These are phyloP conservation scores for Yamadazyma tumulicola DNA, from an alignment of 805 yeast genomes.

Conservation along the genomic window DNA sequence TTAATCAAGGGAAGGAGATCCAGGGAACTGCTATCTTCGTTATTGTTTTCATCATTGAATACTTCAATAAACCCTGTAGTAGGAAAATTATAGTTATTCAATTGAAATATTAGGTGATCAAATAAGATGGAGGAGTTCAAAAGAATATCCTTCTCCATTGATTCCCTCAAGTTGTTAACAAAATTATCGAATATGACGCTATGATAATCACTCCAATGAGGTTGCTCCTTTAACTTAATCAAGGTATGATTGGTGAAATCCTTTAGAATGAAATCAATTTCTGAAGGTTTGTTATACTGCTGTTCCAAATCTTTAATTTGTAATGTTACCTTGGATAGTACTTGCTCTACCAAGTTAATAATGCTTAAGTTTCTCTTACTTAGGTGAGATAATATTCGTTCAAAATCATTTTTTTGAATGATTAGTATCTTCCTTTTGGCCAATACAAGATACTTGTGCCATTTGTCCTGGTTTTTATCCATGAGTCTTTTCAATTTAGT, in stretches of 20 bases:
- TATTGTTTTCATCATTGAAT: constrained; percentile 4
- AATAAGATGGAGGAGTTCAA: constrained; percentile 53
- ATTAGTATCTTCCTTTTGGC: constrained; percentile 47
- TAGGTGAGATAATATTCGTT: constrained; percentile 13
- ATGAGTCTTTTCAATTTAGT: constrained; percentile 40
- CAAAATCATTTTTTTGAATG: constrained; percentile 40
- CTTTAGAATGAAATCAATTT: constrained; percentile 48
- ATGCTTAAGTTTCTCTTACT: neutral
- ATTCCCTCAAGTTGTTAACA: constrained; percentile 42
- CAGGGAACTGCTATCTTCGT: constrained; percentile 1
- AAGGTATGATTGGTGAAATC: constrained; percentile 45
- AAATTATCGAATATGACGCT: constrained; percentile 38
- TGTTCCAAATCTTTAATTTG: constrained; percentile 53
- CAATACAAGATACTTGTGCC: constrained; percentile 40
- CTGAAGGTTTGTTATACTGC: constrained; percentile 46
- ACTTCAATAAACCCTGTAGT: constrained; percentile 3
- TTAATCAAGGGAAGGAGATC: neutral
- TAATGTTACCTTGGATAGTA: constrained; percentile 30
- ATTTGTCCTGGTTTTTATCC: constrained; percentile 41
- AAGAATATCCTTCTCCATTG: constrained; percentile 51
- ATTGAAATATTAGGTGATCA: constrained; percentile 42
- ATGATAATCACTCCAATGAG: constrained; percentile 52
- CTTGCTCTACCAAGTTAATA: constrained; percentile 26
- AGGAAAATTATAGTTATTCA: constrained; percentile 9
- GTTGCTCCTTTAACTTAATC: constrained; percentile 48